Evolutionary conservation across 2,329 filamentous ascomycete species (phyloP).

Genomic region (Trichoderma guizhouense): DNA sequence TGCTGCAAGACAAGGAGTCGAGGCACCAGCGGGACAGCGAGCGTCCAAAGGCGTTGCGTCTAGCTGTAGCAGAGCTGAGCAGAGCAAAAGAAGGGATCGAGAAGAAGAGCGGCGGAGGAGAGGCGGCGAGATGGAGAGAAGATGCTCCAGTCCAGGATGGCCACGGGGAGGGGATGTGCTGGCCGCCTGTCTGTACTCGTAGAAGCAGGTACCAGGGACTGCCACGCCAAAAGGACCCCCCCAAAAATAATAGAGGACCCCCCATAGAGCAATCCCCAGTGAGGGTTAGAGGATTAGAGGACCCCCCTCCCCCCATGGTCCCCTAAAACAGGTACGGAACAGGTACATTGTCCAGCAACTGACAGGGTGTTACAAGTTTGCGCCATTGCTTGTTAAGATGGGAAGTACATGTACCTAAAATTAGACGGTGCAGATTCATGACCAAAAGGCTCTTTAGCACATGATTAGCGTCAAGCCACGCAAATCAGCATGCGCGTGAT

Average conservation of each 20-base stretch:
- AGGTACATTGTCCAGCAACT: background rate
- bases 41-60: background rate
- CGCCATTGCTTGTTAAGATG: constrained; percentile 2
- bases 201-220: constrained; percentile 19
- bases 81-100: background rate
- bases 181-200: background rate
- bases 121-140: constrained; percentile 5
- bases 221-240: constrained; percentile 2
- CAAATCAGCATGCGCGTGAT: background rate
- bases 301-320: constrained; percentile 1
- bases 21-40: constrained; percentile 8
- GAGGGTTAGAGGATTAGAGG: background rate
- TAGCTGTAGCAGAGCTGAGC: background rate
- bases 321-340: constrained; percentile 3
- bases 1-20: constrained; percentile 2
- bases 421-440: constrained; percentile 11
- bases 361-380: constrained; percentile 9
- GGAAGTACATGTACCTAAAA: constrained; percentile 15
- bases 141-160: background rate
- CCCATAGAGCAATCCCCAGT: background rate
- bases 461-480: constrained; percentile 8
- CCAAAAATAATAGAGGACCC: background rate
- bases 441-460: background rate
- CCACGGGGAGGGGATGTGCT: constrained; percentile 13
- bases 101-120: background rate